phyloP scores from a whole-genome alignment of 331 rosid species.

The Dryas integrifolia region DNA sequence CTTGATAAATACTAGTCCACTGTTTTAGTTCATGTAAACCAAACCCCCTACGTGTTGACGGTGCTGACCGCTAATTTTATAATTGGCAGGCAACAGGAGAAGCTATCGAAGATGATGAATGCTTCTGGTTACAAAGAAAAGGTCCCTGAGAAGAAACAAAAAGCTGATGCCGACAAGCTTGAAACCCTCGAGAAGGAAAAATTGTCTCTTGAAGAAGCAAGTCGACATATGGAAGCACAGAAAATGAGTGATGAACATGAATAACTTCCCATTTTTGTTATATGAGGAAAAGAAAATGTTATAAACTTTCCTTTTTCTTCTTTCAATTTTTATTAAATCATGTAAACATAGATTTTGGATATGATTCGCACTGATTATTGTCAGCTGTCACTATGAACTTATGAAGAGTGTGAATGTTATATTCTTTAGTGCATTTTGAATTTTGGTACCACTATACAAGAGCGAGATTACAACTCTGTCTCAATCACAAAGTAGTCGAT shows the following conservation, averaged over 20 bases:
- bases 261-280: background rate
- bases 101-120: conserved; percentile 51
- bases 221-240: conserved; percentile 50
- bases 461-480: too few relatives aligned
- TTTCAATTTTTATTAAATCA: too few relatives aligned
- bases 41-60: background rate
- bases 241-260: background rate
- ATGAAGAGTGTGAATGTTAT: too few relatives aligned
- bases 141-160: conserved; percentile 51
- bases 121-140: conserved; percentile 74
- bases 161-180: conserved; percentile 55
- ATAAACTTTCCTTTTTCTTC: background rate
- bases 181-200: conserved; percentile 61
- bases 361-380: too few relatives aligned
- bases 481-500: too few relatives aligned
- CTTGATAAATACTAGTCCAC: too few relatives aligned
- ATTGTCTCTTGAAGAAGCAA: conserved; percentile 60
- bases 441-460: too few relatives aligned
- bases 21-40: background rate
- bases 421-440: too few relatives aligned
- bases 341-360: too few relatives aligned
- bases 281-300: background rate
- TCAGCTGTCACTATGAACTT: too few relatives aligned
- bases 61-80: conserved; percentile 5
- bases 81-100: conserved; percentile 65